Base-by-base conservation (phyloP, 148 eudicot species). In the Chenopodium quinoa region DNA sequence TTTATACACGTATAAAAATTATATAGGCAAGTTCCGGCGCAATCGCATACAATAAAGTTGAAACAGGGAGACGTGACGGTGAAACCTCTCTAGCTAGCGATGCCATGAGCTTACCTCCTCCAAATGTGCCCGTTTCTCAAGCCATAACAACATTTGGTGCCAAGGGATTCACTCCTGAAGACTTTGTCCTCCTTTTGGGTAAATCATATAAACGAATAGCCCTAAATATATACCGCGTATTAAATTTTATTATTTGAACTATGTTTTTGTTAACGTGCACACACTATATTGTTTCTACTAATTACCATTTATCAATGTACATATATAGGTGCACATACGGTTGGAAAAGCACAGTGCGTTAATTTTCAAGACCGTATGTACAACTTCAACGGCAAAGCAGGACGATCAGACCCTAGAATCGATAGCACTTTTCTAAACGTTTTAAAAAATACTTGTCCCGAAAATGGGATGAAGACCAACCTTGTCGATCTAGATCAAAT, bases 1-100 rank as follows among this genome's bases (percentile, higher is more conserved):
- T 56, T 17, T 56, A 17, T 56, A 56, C 12, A 0, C 4, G 0
- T 0, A 56, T 56, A 0, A 56, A 14, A 11, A 46, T 4, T 75
- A 9, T 50, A 4, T 7, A 89, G 91, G 80, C 85, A 64, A 85
- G 88, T 77, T 87, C 87, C 31, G 2, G 71, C 44, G 27, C 3
- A 9, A 71, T 60, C 14, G 44, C 44, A 40, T 40, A 40, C 44
- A 5, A 6, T 40, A 40, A 40, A 40, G 87, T 85, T 1, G 66
- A 86, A 77, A 84, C 89, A 14, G 91, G 91, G 8, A 76, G 91
- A 64, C 81, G 83, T 27, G 91, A 89, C 60, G 91, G 88, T 10
- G 34, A n/a, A 0, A 85, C 79, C 2, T 63, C 70, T 19, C 6
- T 64, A 10, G 63, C 25, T 10, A 32, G 37, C 4, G 81, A 79